These are phyloP conservation scores for Zea luxurians DNA, from an alignment of 176 grass and related monocot species.

Conservation along the genomic window DNA sequence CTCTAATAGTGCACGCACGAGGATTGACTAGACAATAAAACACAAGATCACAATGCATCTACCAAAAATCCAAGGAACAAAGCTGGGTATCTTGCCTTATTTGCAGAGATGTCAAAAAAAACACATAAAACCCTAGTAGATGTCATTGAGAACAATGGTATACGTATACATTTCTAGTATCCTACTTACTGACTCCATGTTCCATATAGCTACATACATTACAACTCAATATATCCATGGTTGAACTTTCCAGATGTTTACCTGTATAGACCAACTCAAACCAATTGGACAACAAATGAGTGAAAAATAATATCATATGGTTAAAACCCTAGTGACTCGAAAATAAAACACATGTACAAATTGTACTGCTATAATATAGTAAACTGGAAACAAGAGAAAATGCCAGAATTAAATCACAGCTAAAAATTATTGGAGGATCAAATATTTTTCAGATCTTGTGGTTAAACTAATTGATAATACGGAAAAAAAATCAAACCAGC, in stretches of 20 bases:
- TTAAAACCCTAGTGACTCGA: not conserved
- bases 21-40: not conserved
- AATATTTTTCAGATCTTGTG: slow-evolving; percentile 2
- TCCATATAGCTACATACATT: not conserved
- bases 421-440: not conserved
- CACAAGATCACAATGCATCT: not conserved
- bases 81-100: not conserved
- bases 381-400: slow-evolving; percentile 15
- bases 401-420: not conserved
- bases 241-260: not conserved
- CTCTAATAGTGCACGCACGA: not conserved
- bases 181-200: not conserved
- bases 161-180: not conserved
- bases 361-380: not conserved
- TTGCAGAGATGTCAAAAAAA: not conserved
- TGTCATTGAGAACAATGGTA: not conserved
- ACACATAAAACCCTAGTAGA: not conserved
- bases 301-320: not conserved
- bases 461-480: slow-evolving; percentile 6
- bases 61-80: not conserved
- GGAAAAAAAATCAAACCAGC: not conserved
- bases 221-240: not conserved
- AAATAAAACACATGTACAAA: not conserved
- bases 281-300: not conserved
- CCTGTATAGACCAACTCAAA: not conserved